phyloP scores from a whole-genome alignment of 495 filamentous ascomycete genomes.

The Neurospora sp. region DNA sequence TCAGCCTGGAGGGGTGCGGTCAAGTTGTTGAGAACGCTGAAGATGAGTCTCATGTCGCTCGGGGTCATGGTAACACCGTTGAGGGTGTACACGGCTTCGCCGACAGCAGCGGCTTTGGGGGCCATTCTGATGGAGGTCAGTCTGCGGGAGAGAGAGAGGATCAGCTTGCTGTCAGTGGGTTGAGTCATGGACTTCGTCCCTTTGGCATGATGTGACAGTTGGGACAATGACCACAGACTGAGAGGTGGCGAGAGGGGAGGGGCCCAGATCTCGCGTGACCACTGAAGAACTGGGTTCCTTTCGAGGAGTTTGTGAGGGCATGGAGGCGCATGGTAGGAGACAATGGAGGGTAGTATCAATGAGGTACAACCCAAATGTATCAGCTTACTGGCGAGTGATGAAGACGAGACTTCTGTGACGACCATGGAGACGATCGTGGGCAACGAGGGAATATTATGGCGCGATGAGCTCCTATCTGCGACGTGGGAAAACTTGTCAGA shows the following conservation, averaged over 20 bases:
- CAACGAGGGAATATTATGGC: background rate
- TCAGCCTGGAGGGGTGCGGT: background rate
- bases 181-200: background rate
- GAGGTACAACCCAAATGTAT: background rate
- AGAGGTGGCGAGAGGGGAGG: background rate
- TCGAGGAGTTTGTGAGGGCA: background rate
- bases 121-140: background rate
- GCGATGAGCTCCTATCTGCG: background rate
- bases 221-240: background rate
- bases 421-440: background rate
- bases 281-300: too few relatives aligned
- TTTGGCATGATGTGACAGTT: background rate
- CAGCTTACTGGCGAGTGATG: background rate
- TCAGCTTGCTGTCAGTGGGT: too few relatives aligned
- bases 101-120: background rate
- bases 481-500: background rate
- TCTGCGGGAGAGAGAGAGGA: background rate
- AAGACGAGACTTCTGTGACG: background rate
- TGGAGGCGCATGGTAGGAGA: background rate
- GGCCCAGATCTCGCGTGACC: too few relatives aligned
- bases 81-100: background rate
- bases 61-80: background rate
- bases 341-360: background rate
- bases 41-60: background rate
- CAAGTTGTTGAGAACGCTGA: background rate